Evolutionary conservation across 495 filamentous ascomycete genomes (phyloP).

Genomic region (Tetracladium marchalianum): DNA sequence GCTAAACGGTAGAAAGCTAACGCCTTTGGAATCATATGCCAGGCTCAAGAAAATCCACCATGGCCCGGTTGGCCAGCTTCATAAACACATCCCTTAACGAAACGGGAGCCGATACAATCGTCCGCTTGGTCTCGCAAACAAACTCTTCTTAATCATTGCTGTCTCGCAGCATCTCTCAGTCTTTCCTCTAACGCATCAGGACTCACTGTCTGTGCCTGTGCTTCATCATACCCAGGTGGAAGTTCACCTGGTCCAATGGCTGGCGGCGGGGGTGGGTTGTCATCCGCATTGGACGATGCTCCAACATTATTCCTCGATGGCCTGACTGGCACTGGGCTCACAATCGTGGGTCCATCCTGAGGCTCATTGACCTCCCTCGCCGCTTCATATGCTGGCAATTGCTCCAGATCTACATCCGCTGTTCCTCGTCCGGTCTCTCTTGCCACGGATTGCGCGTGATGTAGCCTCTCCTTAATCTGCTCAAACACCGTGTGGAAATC

Average conservation of each 20-base stretch:
- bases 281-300: slow-evolving; percentile 23
- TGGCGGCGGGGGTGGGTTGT: slow-evolving; percentile 1
- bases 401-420: slow-evolving; percentile 57
- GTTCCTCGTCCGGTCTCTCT: slow-evolving; percentile 34
- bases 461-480: slow-evolving; percentile 69
- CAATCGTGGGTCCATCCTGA: slow-evolving; percentile 15
- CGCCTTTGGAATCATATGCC: too few species aligned
- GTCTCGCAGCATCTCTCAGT: slow-evolving; percentile 34
- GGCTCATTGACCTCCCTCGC: slow-evolving; percentile 20
- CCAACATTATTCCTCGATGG: slow-evolving; percentile 2
- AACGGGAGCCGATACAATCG: too few species aligned
- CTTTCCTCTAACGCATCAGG: slow-evolving; percentile 34
- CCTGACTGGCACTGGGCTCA: slow-evolving; percentile 13
- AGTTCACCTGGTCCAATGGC: slow-evolving; percentile 58
- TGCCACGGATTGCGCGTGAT: slow-evolving; percentile 67
- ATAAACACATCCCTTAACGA: too few species aligned
- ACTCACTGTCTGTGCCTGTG: slow-evolving; percentile 65
- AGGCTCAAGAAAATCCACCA: too few species aligned
- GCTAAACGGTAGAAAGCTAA: too few species aligned
- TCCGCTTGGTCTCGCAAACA: neutral
- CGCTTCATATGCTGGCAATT: slow-evolving; percentile 72
- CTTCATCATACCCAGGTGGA: slow-evolving; percentile 89
- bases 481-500: slow-evolving; percentile 83
- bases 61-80: too few species aligned
- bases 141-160: slow-evolving; percentile 1